Base-by-base conservation (phyloP, 768 basidiomycete genomes). In the Pleurotus pulmonarius region DNA sequence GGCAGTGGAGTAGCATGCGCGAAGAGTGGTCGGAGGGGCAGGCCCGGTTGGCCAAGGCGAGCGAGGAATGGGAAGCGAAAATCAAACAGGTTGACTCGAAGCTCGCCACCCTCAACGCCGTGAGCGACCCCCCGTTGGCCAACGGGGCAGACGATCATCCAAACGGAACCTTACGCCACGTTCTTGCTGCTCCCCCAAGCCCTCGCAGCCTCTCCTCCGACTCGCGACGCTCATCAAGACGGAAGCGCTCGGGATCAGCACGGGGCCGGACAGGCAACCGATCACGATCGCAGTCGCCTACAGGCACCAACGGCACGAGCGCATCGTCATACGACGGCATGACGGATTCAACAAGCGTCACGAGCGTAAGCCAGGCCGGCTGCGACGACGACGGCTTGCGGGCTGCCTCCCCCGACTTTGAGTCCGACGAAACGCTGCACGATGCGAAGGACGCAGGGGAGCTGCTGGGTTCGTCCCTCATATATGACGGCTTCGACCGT, bases 21-120 rank as follows among this genome's bases (percentile, higher is more conserved):
- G 87, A 91, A 61, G 88, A 90, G 55, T 97, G 93, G 93, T 79
- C 78, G 1, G 75, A 81, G 38, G 94, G 97, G 69, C 78, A 93
- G 3, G 87, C 88, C 58, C 77, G 91, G 16, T 76, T 97, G 9
- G 75, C 78, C 40, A 74, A 79, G 16, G 92, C 91, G 11, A 78
- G 87, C 47, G 85, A 90, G 41, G 91, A 94, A 61, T 95, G 90
- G 87, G 94, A 95, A 70, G 70, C 57, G 5, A 78, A 83, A 55
- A 73, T 81, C 52, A 73, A 77, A 11, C 68, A 69, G 7, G 72
- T 86, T n/a, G 58, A 56, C 34, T 38, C 52, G 15, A 40, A 47
- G 34, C 41, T 55, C 3, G 57, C 52, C 9, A n/a, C 57, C 20
- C 29, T 71, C 46, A 62, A 62, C 12, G 63, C 70, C 60, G 37